A percentile compares a stretch with the other conserved stretches of the same genome.
phyloP scores from a whole-genome alignment of 177 flowering plant species.

The Vitis hybrid region DNA sequence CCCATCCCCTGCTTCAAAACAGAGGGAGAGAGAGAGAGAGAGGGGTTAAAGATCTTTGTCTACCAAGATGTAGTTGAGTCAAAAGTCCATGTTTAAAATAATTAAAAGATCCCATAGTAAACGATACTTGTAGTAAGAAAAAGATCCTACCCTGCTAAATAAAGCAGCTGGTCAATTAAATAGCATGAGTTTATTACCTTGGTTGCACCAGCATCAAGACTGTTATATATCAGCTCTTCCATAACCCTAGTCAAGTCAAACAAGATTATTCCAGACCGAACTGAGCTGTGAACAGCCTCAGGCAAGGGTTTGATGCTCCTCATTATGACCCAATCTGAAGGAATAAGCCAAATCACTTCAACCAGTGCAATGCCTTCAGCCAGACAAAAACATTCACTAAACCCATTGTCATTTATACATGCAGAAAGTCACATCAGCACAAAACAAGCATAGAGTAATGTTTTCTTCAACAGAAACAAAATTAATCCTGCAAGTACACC shows the following conservation, averaged over 20 bases:
- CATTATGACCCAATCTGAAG: conserved; percentile 36
- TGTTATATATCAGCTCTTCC: conserved; percentile 86
- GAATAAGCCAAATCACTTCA: neutral
- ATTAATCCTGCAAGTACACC: too few species aligned
- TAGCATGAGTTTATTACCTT: conserved; percentile 45
- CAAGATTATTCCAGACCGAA: conserved; percentile 72
- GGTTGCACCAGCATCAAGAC: conserved; percentile 84
- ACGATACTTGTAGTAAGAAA: neutral
- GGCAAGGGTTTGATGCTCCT: conserved; percentile 66
- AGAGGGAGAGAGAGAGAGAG: too few species aligned
- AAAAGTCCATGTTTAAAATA: too few species aligned
- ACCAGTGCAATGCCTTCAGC: neutral
- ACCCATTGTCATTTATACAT: too few species aligned
- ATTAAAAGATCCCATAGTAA: too few species aligned
- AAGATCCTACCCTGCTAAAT: neutral
- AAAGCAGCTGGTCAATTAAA: neutral
- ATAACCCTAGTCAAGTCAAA: conserved; percentile 75
- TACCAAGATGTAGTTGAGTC: too few species aligned
- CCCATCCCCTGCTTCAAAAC: too few species aligned
- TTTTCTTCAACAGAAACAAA: too few species aligned
- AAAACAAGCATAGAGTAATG: too few species aligned
- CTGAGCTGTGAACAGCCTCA: conserved; percentile 50
- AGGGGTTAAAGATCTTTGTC: too few species aligned
- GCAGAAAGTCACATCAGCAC: too few species aligned
- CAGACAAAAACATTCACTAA: too few species aligned